A percentile compares a stretch with the other conserved stretches of the same genome.
Evolutionary conservation across 805 yeast genomes (phyloP).

Genomic region (Monosporozyma solicola): DNA sequence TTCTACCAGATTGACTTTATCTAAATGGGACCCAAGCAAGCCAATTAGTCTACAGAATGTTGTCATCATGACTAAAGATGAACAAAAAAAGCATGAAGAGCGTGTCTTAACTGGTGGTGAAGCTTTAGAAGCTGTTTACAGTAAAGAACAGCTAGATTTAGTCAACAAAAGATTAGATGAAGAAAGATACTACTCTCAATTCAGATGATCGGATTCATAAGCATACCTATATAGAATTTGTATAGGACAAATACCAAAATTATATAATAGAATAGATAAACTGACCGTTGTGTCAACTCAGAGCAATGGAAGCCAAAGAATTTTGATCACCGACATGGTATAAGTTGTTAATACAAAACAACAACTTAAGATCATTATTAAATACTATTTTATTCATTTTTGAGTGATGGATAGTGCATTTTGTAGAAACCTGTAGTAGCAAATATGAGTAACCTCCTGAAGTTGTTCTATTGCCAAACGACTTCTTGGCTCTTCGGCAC

Average conservation of each 20-base stretch:
- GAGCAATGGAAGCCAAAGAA: background rate
- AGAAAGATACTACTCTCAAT: constrained; percentile 65
- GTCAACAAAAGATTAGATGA: constrained; percentile 62
- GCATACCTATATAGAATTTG: background rate
- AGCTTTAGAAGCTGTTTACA: constrained; percentile 52
- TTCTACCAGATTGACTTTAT: constrained; percentile 68
- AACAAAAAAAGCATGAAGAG: constrained; percentile 71
- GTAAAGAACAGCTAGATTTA: constrained; percentile 44
- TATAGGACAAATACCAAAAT: background rate
- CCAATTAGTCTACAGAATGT: constrained; percentile 68
- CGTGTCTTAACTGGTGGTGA: constrained; percentile 66
- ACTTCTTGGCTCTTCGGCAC: background rate
- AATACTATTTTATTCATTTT: no score
- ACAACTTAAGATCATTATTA: no score
- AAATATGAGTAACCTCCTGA: no score
- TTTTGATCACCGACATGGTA: no score
- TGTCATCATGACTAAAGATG: constrained; percentile 82
- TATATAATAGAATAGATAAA: background rate
- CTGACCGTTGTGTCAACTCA: background rate
- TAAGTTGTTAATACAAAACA: no score
- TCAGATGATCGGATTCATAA: constrained; percentile 8
- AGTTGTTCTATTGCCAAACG: no score
- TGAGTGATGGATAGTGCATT: no score
- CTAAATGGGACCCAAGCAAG: constrained; percentile 71
- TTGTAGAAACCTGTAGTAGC: background rate